Base-by-base conservation (phyloP, 257 asterid genomes). In the Scutellaria minor region DNA sequence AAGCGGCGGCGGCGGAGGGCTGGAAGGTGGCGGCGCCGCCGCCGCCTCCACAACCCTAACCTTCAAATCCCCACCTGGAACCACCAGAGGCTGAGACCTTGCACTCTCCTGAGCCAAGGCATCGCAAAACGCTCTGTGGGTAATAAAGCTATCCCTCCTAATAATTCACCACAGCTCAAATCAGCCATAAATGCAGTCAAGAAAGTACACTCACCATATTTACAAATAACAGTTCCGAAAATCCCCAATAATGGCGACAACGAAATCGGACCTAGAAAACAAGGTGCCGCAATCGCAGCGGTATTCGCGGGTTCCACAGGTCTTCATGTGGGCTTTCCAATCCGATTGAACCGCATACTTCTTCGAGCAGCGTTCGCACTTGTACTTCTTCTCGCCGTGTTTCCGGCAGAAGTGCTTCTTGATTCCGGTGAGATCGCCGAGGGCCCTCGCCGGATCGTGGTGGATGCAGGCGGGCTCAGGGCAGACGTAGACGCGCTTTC, bases 241-340 rank as follows among this genome's bases (percentile, higher is more conserved):
- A 18, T 18, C 18, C 18, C 18, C 18, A 18, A 18, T 18, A 18
- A 18, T 18, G 18, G 18, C 18, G 18, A 18, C 18, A 18, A 18
- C 37, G 0, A 5, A 48, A 13, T 72, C 5, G 22, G 9, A 89
- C 98, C 98, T 86, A 0, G 98, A 89, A 76, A 93, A 93, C 69
- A 91, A 77, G 62, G 98, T 89, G 55, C 98, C 98, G 57, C 98
- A 93, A 65, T 93, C 96, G 10, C 98, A 93, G 11, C 90, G 94
- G 65, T 91, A 93, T 67, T 91, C 97, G 7, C 95, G 77, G 48
- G 97, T 91, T 48, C 97, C 98, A 60, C 98, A 93, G 40, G 91
- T 87, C 66, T 89, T 93, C 94, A 87, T 89, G 73, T 93, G 98
- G 10, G 98, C 96, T 85, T 91, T 93, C 96, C 96, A 88, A 56